Conservation (phyloP, 179 eudicot genomes). For the Spinacia oleracea region DNA sequence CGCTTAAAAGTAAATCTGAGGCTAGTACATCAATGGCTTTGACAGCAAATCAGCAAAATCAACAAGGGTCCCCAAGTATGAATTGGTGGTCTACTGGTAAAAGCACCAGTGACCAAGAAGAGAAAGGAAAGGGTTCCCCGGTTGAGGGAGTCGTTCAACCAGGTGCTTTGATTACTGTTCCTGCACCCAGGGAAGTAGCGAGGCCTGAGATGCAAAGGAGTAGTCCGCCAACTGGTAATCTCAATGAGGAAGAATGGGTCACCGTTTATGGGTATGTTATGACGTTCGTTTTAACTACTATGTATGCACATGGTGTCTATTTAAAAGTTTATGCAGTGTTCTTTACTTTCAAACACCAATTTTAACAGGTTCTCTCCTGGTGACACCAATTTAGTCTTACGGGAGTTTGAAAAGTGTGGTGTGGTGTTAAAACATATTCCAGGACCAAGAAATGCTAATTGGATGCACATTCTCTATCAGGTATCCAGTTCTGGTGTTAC, state of each 20-base stretch:
- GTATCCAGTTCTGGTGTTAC: constrained; percentile 31
- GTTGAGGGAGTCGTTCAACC: constrained; percentile 93
- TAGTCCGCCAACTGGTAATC: constrained; percentile 54
- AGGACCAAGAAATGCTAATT: constrained; percentile 93
- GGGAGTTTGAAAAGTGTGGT: constrained; percentile 98
- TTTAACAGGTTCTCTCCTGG: constrained; percentile 73
- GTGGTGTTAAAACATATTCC: constrained; percentile 78
- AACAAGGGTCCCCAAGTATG: constrained; percentile 56
- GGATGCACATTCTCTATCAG: constrained; percentile 98
- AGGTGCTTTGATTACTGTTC: constrained; percentile 78
- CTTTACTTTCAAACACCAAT: background rate
- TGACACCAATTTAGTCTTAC: constrained; percentile 83
- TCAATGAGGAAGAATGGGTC: constrained; percentile 96
- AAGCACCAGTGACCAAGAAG: constrained; percentile 65
- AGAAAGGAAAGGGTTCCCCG: constrained; percentile 90
- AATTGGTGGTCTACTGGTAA: constrained; percentile 85
- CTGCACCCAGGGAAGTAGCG: constrained; percentile 88
- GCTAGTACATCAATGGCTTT: constrained; percentile 66
- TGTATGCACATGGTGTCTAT: background rate
- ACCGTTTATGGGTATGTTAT: constrained; percentile 85
- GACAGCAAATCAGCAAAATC: constrained; percentile 49
- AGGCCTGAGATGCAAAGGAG: constrained; percentile 79
- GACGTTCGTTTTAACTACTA: background rate
- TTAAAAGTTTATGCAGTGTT: background rate
- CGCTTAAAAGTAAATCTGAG: constrained; percentile 55